Conservation (phyloP, 768 basidiomycete genomes). For the Xanthoconium purpureum region DNA sequence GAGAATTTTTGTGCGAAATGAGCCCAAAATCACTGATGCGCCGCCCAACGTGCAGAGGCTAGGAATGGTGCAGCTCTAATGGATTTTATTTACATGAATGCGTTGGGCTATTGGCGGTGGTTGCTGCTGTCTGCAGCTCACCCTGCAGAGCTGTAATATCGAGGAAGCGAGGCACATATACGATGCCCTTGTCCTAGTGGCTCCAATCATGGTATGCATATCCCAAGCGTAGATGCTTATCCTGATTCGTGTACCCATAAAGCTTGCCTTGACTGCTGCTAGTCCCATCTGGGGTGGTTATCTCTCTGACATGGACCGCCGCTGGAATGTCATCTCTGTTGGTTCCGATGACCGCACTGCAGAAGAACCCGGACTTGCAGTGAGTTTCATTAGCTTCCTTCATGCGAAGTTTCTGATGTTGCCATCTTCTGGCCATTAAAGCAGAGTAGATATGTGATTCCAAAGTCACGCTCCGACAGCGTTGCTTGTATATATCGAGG, state of each 20-base stretch:
- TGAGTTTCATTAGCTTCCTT: slow-evolving; percentile 48
- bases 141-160: slow-evolving; percentile 95
- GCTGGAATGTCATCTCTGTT: slow-evolving; percentile 98
- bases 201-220: slow-evolving; percentile 82
- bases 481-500: slow-evolving; percentile 88
- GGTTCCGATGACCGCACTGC: slow-evolving; percentile 96
- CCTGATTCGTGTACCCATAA: slow-evolving; percentile 6
- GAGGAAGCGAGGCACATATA: slow-evolving; percentile 90
- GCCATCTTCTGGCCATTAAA: slow-evolving; percentile 60
- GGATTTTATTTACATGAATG: slow-evolving; percentile 96
- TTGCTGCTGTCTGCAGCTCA: slow-evolving; percentile 95
- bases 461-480: slow-evolving; percentile 96
- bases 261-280: slow-evolving; percentile 93
- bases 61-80: slow-evolving; percentile 82
- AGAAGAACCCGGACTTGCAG: slow-evolving; percentile 77
- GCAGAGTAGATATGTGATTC: slow-evolving; percentile 72
- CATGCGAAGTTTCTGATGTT: background rate
- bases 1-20: slow-evolving; percentile 18
- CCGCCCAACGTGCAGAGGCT: slow-evolving; percentile 55
- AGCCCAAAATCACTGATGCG: slow-evolving; percentile 2
- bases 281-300: slow-evolving; percentile 95
- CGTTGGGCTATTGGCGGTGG: slow-evolving; percentile 99
- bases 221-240: background rate
- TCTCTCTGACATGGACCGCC: slow-evolving; percentile 93
- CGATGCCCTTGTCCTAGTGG: slow-evolving; percentile 92